Base-by-base conservation (phyloP, 1,284 basidiomycete genomes). In the Inonotus hispidus region DNA sequence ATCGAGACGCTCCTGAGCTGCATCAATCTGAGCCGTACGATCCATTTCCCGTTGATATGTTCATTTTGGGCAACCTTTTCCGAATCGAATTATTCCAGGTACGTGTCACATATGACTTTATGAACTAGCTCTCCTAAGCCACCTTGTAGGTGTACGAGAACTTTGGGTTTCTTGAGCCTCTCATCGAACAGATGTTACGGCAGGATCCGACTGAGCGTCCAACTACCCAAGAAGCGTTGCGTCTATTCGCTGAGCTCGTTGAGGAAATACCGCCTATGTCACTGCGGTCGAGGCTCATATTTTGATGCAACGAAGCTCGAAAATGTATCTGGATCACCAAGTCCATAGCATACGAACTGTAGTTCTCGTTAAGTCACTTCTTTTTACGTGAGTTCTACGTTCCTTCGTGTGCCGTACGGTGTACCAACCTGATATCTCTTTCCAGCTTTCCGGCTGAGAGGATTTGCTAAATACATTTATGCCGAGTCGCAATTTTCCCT, bases 31-130 rank as follows among this genome's bases (percentile, higher is more conserved):
- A 23, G 7, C 53, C 41, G 8, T 55, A 54, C 37, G 47, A 65
- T 41, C 62, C 63, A 3, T 60, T 60, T 37, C 53, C 54, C 10
- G 50, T 58, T 6, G 63, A 64, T 23, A 43, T 64, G 13, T 64
- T 58, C 45, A 58, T 47, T 46, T 50, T 64, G 37, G 63, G 63
- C 13, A 62, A 64, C 37, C 21, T 60, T 23, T 60, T 55, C 21
- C 27, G 39, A n/a, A 47, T 56, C 14, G 27, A 32, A n/a, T 50
- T 58, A 11, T 29, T 19, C 3, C n/a, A 53, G 8, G 58, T 55
- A 23, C 25, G 58, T n/a, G 21, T 46, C 1, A 4, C 21, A n/a
- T 10, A 10, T 46, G 16, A 4, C 21, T 46, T 19, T 10, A 23
- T 23, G 2, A 46, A 39, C n/a, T n/a, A n/a, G 38, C 45, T 19